Evolutionary conservation across 1,284 basidiomycete species (phyloP).

Genomic region (Cystobasidiaceae sp.): DNA sequence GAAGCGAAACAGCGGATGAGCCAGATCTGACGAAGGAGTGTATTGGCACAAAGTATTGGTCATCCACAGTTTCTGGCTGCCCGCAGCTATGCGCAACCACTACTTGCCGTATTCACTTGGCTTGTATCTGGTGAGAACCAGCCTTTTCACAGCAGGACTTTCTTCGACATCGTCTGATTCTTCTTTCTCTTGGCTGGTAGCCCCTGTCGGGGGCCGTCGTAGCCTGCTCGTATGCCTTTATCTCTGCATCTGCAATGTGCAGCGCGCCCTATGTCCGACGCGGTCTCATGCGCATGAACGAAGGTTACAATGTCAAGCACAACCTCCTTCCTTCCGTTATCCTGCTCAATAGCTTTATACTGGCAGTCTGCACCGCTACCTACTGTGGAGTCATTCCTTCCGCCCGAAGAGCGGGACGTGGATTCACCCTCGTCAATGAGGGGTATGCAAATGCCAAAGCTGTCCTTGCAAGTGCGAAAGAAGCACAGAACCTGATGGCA

Average conservation of each 20-base stretch:
- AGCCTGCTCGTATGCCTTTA: not conserved
- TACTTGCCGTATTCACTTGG: not conserved
- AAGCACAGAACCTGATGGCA: too few relatives aligned
- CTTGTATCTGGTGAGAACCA: not conserved
- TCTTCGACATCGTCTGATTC: not conserved
- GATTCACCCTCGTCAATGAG: too few relatives aligned
- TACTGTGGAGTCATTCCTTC: too few relatives aligned
- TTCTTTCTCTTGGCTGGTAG: not conserved
- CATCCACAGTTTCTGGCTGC: not conserved
- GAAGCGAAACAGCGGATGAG: too few relatives aligned
- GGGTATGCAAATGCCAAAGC: too few relatives aligned
- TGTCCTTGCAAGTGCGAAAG: too few relatives aligned
- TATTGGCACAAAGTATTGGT: too few relatives aligned
- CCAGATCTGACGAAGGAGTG: too few relatives aligned
- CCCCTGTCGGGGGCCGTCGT: not conserved
- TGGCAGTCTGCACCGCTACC: not conserved
- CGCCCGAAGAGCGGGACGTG: too few relatives aligned
- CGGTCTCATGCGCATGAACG: not conserved
- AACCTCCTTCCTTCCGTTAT: not conserved
- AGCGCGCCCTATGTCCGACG: not conserved
- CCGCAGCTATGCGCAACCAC: not conserved
- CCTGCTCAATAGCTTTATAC: not conserved
- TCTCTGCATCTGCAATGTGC: slow-evolving; percentile 2
- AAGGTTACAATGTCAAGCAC: not conserved
- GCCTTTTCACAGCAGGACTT: not conserved